Conservation (phyloP, 2,329 filamentous ascomycete genomes). For the Harringtonia aguacate region DNA sequence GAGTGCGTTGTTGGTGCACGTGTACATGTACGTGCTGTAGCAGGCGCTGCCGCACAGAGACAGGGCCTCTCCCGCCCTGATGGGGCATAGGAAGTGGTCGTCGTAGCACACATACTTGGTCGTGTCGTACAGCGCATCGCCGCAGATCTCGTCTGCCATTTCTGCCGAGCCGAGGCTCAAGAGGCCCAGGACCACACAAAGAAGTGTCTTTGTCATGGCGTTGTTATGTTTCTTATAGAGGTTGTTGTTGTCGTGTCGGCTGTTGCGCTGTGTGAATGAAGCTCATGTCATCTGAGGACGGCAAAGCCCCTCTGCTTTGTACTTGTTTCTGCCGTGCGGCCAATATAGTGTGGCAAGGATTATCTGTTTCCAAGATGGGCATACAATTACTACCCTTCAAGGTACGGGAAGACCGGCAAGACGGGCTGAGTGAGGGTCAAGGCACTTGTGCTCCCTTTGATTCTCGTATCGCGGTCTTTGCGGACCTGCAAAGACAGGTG, state of each 20-base stretch:
- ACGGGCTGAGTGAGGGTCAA: no score
- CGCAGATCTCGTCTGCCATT: constrained; percentile 8
- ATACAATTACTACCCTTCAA: no score
- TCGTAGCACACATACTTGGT: constrained; percentile 20
- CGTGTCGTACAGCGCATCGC: constrained; percentile 10
- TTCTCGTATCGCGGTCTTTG: no score
- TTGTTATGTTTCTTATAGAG: background rate
- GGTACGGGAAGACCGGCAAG: no score
- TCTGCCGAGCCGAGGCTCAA: background rate
- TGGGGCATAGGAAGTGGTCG: constrained; percentile 21
- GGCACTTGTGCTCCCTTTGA: no score
- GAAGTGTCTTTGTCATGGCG: background rate
- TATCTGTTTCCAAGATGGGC: no score
- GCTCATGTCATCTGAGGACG: no score
- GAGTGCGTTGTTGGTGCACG: constrained; percentile 17
- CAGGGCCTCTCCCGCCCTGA: constrained; percentile 21
- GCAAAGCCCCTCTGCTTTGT: no score
- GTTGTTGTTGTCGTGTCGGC: background rate
- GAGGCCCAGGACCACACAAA: constrained; percentile 2
- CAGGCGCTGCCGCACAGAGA: constrained; percentile 22
- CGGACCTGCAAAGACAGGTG: no score
- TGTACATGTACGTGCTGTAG: constrained; percentile 24
- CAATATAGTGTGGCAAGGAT: no score
- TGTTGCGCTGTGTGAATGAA: no score
- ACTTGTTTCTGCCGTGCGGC: no score